Evolutionary conservation across 176 grass and related monocot species (phyloP), one percentile per base, ranked within the genome.

Genomic region (Metroxylon sagu): DNA sequence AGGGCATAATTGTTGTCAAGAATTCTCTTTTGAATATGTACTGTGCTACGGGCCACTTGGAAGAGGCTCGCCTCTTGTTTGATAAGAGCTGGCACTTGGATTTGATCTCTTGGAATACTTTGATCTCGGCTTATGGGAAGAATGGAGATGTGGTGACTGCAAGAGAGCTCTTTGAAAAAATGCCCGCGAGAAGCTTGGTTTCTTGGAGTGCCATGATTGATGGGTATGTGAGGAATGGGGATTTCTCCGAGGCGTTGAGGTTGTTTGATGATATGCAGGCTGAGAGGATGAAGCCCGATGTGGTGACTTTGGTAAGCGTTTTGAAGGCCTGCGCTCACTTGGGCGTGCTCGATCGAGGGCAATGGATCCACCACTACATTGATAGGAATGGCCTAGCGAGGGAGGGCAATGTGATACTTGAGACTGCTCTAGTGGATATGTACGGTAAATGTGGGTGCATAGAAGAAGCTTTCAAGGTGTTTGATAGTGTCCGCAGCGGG

Each of bases 1-100:
- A 84, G 30, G 74, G 59, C n/a, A 67, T 80, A 25, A 26, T 78
- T 4, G 74, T 89, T 49, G 77, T 84, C 70, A 89, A 71, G 52
- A 89, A 89, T 54, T 85, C 77, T 16, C 71, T 89, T 48, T 63
- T 84, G 49, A 85, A 74, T 29, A 82, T 85, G 65, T 81, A 89
- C 71, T 78, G 71, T 54, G 51, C n/a, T 0, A 59, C 81, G 53
- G 86, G 66, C 31, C 31, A 69, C 39, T 57, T 81, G 48, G 26
- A 17, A 27, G 49, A 65, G 54, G 81, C 77, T 26, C 77, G 71
- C 66, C 70, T 29, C 48, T 70, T 89, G 70, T 78, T 89, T 70
- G 77, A 81, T 8, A 72, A 26, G 15, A 61, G 67, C 12, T 52
- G 50, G 14, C 19, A 49, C 0, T 67, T 84, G 35, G 81, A 85